Evolutionary conservation across 1,284 basidiomycete genomes (phyloP), one percentile per base, ranked within the genome.

Genomic region (Puccinia brachypodii): DNA sequence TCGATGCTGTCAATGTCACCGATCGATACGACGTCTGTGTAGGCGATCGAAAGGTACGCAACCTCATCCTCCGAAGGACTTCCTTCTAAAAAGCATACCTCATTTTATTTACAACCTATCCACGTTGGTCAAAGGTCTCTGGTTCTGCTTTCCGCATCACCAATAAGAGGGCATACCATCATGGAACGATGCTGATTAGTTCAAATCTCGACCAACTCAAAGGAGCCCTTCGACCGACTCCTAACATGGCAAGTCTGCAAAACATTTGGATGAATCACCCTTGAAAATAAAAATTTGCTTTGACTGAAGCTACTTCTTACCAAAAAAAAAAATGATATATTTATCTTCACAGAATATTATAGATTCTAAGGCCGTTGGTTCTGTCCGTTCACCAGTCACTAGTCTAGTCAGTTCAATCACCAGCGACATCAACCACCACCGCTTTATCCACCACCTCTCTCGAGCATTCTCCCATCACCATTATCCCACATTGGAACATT

Each of bases 101-200:
- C 47, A 50, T 14, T 16, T 36, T 62, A 25, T 11, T 44, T n/a
- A 28, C 19, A 2, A 11, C 16, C 36, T 31, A n/a, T 44, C 22
- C 56, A n/a, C 38, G 25, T 36, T 36, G n/a, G n/a, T n/a, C n/a
- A n/a, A n/a, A 99, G 92, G 92, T 99, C 77, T 98, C 96, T 69
- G 97, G 97, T 47, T 98, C 95, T 19, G 97, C 97, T 8, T 99
- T 98, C 88, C 98, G 98, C 88, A 93, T 99, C 82, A 93, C 93
- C 56, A 93, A 91, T 84, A 91, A 91, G 82, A 89, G 97, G 22
- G 95, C 96, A 0, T 99, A 98, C 87, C 96, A 99, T 85, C 97
- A 99, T 85, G 97, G 97, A 0, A 99, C 96, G n/a, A 98, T 99
- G 96, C 90, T 99, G 38, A 93, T 99, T 40, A 92, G 93, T 16